These are phyloP conservation scores for Penicillium paxilli DNA, from an alignment of 495 filamentous ascomycete genomes.

Conservation along the genomic window DNA sequence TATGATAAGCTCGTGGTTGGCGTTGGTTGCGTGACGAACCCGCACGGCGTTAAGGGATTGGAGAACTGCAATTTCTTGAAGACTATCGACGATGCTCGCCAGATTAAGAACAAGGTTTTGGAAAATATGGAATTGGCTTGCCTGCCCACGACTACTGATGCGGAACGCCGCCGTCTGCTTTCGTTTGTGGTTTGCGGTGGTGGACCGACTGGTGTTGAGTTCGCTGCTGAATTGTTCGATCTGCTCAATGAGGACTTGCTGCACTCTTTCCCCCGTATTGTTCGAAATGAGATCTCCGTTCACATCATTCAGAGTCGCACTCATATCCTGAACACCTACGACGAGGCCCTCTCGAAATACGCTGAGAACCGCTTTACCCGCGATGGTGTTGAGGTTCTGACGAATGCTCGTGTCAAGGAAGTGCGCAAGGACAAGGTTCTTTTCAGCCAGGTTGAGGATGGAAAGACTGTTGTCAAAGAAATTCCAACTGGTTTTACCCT, in stretches of 20 bases:
- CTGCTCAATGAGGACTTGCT: constrained; percentile 93
- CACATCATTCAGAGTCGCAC: constrained; percentile 92
- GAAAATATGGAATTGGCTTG: constrained; percentile 92
- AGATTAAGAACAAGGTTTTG: constrained; percentile 87
- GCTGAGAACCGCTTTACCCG: constrained; percentile 85
- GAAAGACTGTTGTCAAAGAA: constrained; percentile 78
- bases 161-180: constrained; percentile 81
- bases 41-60: constrained; percentile 93
- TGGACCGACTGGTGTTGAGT: constrained; percentile 95
- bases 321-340: constrained; percentile 98
- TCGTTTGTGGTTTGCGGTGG: constrained; percentile 96
- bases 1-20: constrained; percentile 98
- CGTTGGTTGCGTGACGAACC: constrained; percentile 90
- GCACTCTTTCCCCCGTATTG: constrained; percentile 77
- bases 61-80: constrained; percentile 96
- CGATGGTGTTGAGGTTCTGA: constrained; percentile 86
- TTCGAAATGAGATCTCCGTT: constrained; percentile 95
- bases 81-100: constrained; percentile 83
- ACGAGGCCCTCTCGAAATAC: constrained; percentile 88
- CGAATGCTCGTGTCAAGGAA: constrained; percentile 88
- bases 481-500: constrained; percentile 95
- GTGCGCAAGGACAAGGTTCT: constrained; percentile 80
- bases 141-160: constrained; percentile 86
- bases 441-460: constrained; percentile 80
- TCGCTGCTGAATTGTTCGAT: constrained; percentile 94